These are phyloP conservation scores for Saccharomycopsis babjevae DNA, from an alignment of 805 yeast genomes.

Conservation along the genomic window DNA sequence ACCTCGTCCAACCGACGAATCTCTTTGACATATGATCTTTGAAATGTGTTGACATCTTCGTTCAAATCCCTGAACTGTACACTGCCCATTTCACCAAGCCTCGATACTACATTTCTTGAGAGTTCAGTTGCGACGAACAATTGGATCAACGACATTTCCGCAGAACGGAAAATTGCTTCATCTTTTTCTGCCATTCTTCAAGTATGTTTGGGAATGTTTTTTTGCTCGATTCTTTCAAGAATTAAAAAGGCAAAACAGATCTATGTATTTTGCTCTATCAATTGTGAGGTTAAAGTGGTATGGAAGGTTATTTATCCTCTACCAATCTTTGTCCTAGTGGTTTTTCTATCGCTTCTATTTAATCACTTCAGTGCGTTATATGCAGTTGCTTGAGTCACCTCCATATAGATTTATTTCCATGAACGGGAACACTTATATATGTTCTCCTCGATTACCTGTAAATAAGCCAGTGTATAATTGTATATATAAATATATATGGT, in stretches of 20 bases:
- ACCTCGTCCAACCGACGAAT: slow-evolving; percentile 73
- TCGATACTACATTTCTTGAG: slow-evolving; percentile 75
- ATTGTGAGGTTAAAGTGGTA: neutral
- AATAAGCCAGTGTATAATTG: too few relatives aligned
- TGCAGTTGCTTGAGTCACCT: too few relatives aligned
- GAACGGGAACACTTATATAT: too few relatives aligned
- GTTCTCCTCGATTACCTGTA: too few relatives aligned
- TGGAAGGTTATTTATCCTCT: neutral
- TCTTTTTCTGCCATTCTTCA: slow-evolving; percentile 1
- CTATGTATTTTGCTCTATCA: neutral
- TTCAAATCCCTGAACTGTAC: slow-evolving; percentile 88
- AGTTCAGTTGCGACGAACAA: slow-evolving; percentile 85
- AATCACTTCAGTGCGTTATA: too few relatives aligned
- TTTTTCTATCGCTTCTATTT: too few relatives aligned
- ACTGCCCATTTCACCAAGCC: slow-evolving; percentile 76
- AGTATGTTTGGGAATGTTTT: neutral
- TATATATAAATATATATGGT: too few relatives aligned
- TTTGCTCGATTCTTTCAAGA: neutral
- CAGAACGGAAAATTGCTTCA: slow-evolving; percentile 46
- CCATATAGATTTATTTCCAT: too few relatives aligned
- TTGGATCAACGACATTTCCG: slow-evolving; percentile 94
- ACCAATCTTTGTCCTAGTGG: neutral
- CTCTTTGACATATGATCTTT: slow-evolving; percentile 83
- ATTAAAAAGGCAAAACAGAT: neutral
- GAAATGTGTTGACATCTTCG: slow-evolving; percentile 70